Base-by-base conservation (phyloP, 805 yeast species). In the Starmerella stigmatis region DNA sequence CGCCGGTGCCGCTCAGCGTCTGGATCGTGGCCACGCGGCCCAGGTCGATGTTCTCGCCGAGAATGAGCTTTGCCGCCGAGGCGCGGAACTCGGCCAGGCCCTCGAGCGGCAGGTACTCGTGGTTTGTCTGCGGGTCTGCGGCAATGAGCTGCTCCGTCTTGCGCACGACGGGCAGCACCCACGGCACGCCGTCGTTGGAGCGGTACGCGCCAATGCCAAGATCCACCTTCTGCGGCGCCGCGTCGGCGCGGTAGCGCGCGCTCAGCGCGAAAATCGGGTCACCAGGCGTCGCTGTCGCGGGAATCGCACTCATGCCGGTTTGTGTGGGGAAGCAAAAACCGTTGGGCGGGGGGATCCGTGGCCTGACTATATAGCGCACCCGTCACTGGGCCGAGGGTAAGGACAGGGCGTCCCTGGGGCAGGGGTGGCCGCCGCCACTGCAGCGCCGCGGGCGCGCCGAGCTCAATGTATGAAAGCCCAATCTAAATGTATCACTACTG, bases 141-240 rank as follows among this genome's bases (percentile, higher is more conserved):
- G 51, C 47, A 11, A 54, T 30, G 36, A 17, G 43, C 48, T 53
- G 30, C 28, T 79, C 89, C 35, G 86, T 88, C 57, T 71, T 67
- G 59, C 71, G 70, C 49, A 85, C 86, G 21, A 84, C 71, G n/a
- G 94, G 92, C 55, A 88, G 72, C 46, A 89, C 80, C 77, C 86
- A 86, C 40, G 97, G 96, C 61, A 78, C 75, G 41, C 97, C 98
- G 6, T 66, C 56, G 62, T 81, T 76, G 62, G 85, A 94, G 62
- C 97, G 75, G 71, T 89, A 89, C n/a, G 97, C 89, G 44, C 98
- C 94, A 22, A 81, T 86, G 49, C 89, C 89, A 54, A 83, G 69
- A 53, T 73, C 73, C 55, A 71, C 64, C 62, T 76, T 66, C 45
- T 59, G 57, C 27, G 66, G 68, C 44, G 62, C 50, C 20, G 69